phyloP scores from a whole-genome alignment of 2,329 filamentous ascomycete species.

The Diaporthe citrichinensis region DNA sequence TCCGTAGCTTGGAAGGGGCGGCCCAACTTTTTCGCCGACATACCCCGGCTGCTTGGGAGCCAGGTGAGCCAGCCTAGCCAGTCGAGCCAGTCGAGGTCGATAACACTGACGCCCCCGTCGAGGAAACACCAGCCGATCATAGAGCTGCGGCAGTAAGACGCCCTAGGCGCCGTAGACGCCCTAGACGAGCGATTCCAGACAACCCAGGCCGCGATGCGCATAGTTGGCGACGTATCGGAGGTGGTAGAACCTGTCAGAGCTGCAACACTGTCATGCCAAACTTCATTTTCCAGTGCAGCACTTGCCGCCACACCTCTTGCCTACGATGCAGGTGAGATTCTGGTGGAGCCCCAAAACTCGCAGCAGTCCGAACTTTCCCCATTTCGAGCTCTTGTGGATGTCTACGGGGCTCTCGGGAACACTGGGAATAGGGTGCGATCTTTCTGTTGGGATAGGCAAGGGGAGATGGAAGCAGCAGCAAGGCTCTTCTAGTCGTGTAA shows the following conservation, averaged over 20 bases:
- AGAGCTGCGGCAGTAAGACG: not conserved
- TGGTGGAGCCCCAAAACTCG: too few species aligned
- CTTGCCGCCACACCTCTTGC: not conserved
- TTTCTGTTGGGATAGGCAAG: not conserved
- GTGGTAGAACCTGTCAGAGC: not conserved
- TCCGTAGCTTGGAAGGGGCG: too few species aligned
- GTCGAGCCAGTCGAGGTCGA: too few species aligned
- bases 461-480: not conserved
- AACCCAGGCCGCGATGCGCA: not conserved
- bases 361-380: not conserved
- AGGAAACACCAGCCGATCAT: too few species aligned
- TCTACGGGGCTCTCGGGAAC: not conserved
- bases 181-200: not conserved
- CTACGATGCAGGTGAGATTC: not conserved
- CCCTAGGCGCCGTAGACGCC: not conserved
- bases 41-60: too few species aligned
- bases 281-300: not conserved
- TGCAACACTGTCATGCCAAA: not conserved
- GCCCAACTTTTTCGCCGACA: too few species aligned
- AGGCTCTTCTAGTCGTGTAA: not conserved
- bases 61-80: too few species aligned
- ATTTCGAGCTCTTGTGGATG: not conserved
- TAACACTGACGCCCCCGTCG: too few species aligned
- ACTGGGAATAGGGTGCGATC: not conserved
- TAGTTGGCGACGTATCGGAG: not conserved